phyloP scores from a whole-genome alignment of 208 protist genomes.

The Acanthamoeba triangularis region DNA sequence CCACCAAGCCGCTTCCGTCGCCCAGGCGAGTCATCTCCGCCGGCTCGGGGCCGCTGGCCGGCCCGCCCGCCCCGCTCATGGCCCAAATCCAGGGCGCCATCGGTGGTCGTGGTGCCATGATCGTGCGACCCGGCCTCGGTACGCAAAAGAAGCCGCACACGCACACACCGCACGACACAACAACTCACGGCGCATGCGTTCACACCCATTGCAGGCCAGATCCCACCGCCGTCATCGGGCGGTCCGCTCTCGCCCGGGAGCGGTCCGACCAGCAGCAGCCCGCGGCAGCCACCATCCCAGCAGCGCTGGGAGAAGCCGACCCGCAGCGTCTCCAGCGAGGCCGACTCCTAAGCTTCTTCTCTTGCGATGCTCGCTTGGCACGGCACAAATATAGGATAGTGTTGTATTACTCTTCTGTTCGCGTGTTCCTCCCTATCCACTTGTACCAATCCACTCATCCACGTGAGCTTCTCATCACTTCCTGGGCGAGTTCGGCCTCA shows the following conservation, averaged over 20 bases:
- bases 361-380: too few relatives aligned
- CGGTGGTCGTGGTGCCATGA: conserved; percentile 7
- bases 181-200: background rate
- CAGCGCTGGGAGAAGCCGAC: background rate
- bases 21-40: background rate
- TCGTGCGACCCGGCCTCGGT: background rate
- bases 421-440: too few relatives aligned
- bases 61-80: conserved; percentile 9
- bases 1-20: background rate
- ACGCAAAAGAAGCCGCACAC: background rate
- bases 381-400: too few relatives aligned
- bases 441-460: too few relatives aligned
- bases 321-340: background rate
- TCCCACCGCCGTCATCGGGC: background rate
- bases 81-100: background rate
- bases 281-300: background rate
- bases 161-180: background rate
- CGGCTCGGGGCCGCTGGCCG: background rate
- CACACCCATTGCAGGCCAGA: background rate
- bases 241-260: background rate
- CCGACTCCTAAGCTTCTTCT: background rate
- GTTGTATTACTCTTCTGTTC: too few relatives aligned
- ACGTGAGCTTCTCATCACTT: background rate
- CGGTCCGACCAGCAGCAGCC: background rate
- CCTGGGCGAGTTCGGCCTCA: conserved; percentile 36